Conservation (phyloP, 2,329 filamentous ascomycete genomes). For the Coniochaeta prunicola region DNA sequence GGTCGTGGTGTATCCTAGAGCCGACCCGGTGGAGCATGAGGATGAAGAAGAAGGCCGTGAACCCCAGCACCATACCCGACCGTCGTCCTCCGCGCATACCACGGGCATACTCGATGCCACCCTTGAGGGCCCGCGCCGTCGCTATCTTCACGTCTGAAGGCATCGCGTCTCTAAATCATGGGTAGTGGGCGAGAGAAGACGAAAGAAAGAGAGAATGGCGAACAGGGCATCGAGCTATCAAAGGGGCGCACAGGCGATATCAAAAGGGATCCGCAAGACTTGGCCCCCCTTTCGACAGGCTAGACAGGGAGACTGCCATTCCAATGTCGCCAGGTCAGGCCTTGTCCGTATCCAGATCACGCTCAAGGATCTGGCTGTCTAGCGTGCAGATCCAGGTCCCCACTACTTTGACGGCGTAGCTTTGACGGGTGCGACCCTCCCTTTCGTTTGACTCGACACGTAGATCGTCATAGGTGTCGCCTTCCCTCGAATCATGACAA, state of each 20-base stretch:
- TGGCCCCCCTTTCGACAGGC: not conserved
- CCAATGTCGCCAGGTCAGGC: not conserved
- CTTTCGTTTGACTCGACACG: not conserved
- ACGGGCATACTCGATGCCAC: not conserved
- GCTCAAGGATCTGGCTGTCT: not conserved
- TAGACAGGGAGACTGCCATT: not conserved
- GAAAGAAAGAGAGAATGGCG: not conserved
- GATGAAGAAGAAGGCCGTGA: not conserved
- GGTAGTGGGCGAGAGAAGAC: not conserved
- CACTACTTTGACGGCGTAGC: not conserved
- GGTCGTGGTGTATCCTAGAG: not conserved
- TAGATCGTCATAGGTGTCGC: not conserved
- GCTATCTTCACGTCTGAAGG: not conserved
- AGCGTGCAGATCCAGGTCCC: not conserved
- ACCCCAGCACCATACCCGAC: not conserved
- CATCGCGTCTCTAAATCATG: not conserved
- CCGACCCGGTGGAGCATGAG: not conserved
- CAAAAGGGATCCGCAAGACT: not conserved
- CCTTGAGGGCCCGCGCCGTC: not conserved
- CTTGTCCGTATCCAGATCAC: not conserved
- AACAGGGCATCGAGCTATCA: not conserved
- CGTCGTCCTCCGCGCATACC: not conserved
- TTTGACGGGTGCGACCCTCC: not conserved
- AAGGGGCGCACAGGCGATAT: not conserved
- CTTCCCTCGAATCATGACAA: not conserved